Evolutionary conservation across 306 rosid species (phyloP).

Genomic region (Rosa rugosa): DNA sequence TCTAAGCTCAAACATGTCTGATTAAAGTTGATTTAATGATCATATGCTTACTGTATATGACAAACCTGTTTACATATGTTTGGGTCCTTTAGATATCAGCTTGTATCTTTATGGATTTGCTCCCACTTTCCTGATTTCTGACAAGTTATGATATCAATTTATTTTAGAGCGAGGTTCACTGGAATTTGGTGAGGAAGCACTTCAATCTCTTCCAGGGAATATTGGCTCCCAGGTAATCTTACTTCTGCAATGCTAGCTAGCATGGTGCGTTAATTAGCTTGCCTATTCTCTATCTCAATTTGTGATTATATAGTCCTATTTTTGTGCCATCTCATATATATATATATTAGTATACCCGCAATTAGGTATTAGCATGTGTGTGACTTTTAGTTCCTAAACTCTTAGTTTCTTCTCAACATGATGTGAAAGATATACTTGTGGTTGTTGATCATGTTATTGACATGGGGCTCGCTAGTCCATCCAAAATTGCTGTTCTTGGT

Average conservation of each 20-base stretch:
- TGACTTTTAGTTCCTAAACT: conserved; percentile 20
- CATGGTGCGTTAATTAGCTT: conserved; percentile 1
- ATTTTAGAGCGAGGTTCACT: conserved; percentile 81
- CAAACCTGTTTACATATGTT: neutral
- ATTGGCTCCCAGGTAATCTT: conserved; percentile 69
- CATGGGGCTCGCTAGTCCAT: conserved; percentile 65
- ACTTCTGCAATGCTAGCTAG: neutral
- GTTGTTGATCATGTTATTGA: conserved; percentile 73
- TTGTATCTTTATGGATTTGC: neutral
- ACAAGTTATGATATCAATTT: conserved; percentile 13
- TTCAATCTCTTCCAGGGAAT: conserved; percentile 93
- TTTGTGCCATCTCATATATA: neutral
- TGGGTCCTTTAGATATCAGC: conserved; percentile 4
- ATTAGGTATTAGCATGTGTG: neutral
- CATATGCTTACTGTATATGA: neutral
- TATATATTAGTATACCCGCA: neutral
- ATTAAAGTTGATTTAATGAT: neutral
- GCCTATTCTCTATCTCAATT: neutral
- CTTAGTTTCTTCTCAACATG: conserved; percentile 44
- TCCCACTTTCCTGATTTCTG: neutral
- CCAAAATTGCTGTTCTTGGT: conserved; percentile 78
- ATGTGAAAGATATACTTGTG: conserved; percentile 77
- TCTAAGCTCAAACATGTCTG: neutral
- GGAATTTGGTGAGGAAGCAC: conserved; percentile 97
- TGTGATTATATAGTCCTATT: neutral